Base-by-base conservation (phyloP, 805 yeast species). In the Ogataea corticis region DNA sequence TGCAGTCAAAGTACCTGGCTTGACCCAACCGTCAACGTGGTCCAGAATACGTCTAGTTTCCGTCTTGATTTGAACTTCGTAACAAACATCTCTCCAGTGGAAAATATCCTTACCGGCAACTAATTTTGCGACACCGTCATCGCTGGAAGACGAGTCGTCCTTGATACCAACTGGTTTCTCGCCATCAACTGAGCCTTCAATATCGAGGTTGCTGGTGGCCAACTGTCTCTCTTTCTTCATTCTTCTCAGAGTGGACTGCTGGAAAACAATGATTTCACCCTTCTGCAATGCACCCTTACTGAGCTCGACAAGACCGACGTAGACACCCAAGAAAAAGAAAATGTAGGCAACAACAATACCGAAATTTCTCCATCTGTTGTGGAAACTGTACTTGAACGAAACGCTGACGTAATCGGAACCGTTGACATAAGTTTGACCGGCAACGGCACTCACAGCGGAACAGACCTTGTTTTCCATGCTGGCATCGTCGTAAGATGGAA, bases 1-100 rank as follows among this genome's bases (percentile, higher is more conserved):
- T 11, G 94, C 94, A 42, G 92, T 86, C 59, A 86, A 68, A 38
- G 89, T 84, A 52, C 91, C 91, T 9, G 91, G 91, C 59, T 83
- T 83, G 34, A 85, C 90, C 86, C 87, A 85, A 40, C 92, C 94
- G 60, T 83, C 87, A 45, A 86, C 87, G 49, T 77, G 75, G 49
- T 73, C 71, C 59, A 85, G 67, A 50, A 85, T 77, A 49, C 82
- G 72, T 58, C 89, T 72, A 23, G 79, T 72, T 50, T 78, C 87
- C 32, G 65, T 65, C 58, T 83, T 80, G 54, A 82, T 80, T 57
- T 79, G 74, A 46, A 86, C 81, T 51, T 82, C 85, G 61, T 85
- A 86, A 58, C 83, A 77, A 35, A 86, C 80, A 59, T 86, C 77
- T 65, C 79, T 78, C 95, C 95, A 86, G 59, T 82, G 87, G 75